phyloP scores from a whole-genome alignment of 805 yeast species.

The Schwanniomyces occidentalis region DNA sequence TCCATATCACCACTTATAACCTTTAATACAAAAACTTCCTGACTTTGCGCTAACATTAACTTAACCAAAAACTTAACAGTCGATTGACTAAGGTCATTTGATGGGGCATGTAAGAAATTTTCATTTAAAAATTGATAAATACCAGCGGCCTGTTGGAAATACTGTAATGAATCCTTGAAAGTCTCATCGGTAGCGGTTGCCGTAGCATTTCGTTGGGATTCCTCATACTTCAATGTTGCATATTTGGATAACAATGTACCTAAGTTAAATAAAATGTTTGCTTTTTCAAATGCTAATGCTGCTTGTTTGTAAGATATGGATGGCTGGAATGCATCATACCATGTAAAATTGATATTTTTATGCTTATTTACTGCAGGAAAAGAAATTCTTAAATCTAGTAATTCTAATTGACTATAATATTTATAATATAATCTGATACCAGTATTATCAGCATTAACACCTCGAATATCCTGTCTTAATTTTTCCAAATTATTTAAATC shows the following conservation, averaged over 20 bases:
- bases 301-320: constrained; percentile 59
- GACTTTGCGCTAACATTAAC: constrained; percentile 83
- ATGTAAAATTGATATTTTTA: constrained; percentile 59
- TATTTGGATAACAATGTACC: constrained; percentile 61
- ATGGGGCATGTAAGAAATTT: constrained; percentile 87
- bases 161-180: constrained; percentile 58
- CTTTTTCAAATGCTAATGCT: constrained; percentile 88
- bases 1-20: constrained; percentile 53
- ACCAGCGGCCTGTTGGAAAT: constrained; percentile 77
- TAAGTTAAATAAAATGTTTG: constrained; percentile 75
- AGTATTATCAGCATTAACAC: constrained; percentile 41
- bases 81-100: constrained; percentile 69
- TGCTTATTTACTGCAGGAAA: constrained; percentile 48
- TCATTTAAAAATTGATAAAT: constrained; percentile 69
- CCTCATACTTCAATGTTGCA: constrained; percentile 37
- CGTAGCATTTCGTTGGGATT: constrained; percentile 22
- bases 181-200: constrained; percentile 38
- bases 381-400: constrained; percentile 76
- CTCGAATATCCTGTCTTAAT: constrained; percentile 59
- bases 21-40: constrained; percentile 74
- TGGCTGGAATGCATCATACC: constrained; percentile 73
- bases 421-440: constrained; percentile 59
- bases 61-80: constrained; percentile 63
- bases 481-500: constrained; percentile 57
- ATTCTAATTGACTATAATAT: constrained; percentile 81